Percentiles rank a stretch among this genome's conserved stretches.
Evolutionary conservation across 495 filamentous ascomycete genomes (phyloP).

Genomic region (Rusavskia elegans): DNA sequence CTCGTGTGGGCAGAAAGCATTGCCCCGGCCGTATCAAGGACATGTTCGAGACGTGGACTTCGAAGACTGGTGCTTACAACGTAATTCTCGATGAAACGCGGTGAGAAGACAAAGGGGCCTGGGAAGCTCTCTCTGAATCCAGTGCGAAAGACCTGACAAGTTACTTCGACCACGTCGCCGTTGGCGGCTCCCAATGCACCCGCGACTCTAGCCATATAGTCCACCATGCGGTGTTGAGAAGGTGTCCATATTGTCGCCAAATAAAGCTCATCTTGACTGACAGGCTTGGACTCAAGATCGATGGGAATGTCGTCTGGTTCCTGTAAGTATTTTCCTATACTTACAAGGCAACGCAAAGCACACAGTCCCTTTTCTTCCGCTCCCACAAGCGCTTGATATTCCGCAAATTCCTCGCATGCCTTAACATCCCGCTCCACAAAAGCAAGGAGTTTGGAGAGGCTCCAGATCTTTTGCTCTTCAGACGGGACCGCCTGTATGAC

Average conservation of each 20-base stretch:
- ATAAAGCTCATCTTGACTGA: constrained; percentile 11
- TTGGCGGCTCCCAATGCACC: constrained; percentile 21
- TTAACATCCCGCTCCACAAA: constrained; percentile 50
- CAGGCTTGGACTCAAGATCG: constrained; percentile 33
- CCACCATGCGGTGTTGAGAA: constrained; percentile 44
- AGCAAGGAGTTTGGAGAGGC: constrained; percentile 46
- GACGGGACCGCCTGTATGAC: constrained; percentile 64
- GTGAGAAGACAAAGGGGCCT: constrained; percentile 63
- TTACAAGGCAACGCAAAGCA: constrained; percentile 56
- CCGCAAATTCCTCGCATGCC: constrained; percentile 17
- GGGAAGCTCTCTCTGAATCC: constrained; percentile 67
- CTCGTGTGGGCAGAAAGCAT: constrained; percentile 52
- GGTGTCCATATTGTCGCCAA: constrained; percentile 39
- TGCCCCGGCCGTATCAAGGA: constrained; percentile 64
- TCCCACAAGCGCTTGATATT: constrained; percentile 13
- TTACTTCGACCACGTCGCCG: constrained; percentile 56
- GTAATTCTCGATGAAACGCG: constrained; percentile 53
- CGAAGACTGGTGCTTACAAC: constrained; percentile 43
- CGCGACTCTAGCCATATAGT: constrained; percentile 26
- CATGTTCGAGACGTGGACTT: constrained; percentile 52
- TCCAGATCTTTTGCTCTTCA: constrained; percentile 43
- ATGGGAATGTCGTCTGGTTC: constrained; percentile 52
- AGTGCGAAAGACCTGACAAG: constrained; percentile 58
- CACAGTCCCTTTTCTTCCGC: constrained; percentile 15
- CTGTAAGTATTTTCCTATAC: constrained; percentile 69